Conservation (phyloP, 331 rosid species). For the Quercus phellos region DNA sequence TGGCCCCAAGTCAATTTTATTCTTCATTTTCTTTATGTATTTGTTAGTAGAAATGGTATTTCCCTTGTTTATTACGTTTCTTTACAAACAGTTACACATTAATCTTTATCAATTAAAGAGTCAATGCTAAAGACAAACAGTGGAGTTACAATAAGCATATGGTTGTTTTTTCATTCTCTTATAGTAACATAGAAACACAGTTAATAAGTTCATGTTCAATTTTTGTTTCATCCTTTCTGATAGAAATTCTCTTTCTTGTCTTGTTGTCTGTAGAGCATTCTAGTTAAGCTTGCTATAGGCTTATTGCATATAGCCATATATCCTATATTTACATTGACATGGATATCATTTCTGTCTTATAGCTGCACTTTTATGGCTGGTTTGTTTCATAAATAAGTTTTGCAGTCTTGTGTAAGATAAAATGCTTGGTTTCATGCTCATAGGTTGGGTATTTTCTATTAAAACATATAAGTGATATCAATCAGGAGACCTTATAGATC, state of each 20-base stretch:
- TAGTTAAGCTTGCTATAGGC: neutral
- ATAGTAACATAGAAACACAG: too few relatives aligned
- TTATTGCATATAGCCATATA: neutral
- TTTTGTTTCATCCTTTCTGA: neutral
- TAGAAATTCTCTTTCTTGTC: neutral
- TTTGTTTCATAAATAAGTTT: neutral
- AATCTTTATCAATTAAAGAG: too few relatives aligned
- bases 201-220: too few relatives aligned
- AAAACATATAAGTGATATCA: neutral
- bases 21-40: neutral
- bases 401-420: neutral
- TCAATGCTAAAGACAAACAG: too few relatives aligned
- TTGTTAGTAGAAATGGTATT: neutral
- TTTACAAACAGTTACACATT: too few relatives aligned
- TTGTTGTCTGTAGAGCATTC: neutral
- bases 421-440: neutral
- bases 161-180: too few relatives aligned
- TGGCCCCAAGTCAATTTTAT: neutral
- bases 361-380: neutral
- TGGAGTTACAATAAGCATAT: too few relatives aligned
- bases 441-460: neutral
- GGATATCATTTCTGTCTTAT: neutral
- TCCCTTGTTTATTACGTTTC: neutral
- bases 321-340: neutral
- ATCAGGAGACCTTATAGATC: neutral